These are phyloP conservation scores for Inonotus hispidus DNA, from an alignment of 1,284 basidiomycete species.

Conservation along the genomic window DNA sequence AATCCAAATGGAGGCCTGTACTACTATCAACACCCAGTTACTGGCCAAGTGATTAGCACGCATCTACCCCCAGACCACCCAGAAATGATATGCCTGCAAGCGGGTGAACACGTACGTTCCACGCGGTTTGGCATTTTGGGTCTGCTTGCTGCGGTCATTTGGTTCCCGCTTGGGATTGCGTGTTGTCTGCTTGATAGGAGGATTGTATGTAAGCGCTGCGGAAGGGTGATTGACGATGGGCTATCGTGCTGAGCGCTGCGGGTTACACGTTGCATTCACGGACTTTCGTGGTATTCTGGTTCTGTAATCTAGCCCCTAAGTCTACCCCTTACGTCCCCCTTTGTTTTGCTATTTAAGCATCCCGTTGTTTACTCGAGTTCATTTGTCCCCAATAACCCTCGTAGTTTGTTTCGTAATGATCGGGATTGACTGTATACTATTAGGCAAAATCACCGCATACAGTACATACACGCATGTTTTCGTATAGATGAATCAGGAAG, in stretches of 20 bases:
- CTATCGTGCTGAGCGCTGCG: constrained; percentile 9
- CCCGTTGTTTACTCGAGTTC: too few relatives aligned
- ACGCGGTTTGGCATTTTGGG: constrained; percentile 49
- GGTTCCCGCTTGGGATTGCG: constrained; percentile 76
- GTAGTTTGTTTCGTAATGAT: too few relatives aligned
- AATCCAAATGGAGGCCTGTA: constrained; percentile 28
- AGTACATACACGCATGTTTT: too few relatives aligned
- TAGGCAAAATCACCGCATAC: too few relatives aligned
- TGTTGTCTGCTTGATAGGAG: constrained; percentile 67
- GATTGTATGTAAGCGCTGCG: constrained; percentile 59
- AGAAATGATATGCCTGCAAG: constrained; percentile 73
- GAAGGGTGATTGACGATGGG: constrained; percentile 28
- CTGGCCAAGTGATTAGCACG: constrained; percentile 43
- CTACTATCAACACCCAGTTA: constrained; percentile 41
- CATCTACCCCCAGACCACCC: constrained; percentile 68
- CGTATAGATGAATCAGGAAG: too few relatives aligned
- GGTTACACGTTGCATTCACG: background rate
- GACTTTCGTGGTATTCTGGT: too few relatives aligned
- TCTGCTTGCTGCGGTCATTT: constrained; percentile 68
- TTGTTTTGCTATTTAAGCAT: too few relatives aligned
- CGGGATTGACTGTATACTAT: too few relatives aligned
- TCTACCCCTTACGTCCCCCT: too few relatives aligned
- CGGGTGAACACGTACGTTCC: constrained; percentile 57
- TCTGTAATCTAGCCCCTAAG: too few relatives aligned
- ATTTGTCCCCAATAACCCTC: too few relatives aligned